These are phyloP conservation scores for Hemileccinum impolitum DNA, from an alignment of 768 basidiomycete species.

Conservation along the genomic window DNA sequence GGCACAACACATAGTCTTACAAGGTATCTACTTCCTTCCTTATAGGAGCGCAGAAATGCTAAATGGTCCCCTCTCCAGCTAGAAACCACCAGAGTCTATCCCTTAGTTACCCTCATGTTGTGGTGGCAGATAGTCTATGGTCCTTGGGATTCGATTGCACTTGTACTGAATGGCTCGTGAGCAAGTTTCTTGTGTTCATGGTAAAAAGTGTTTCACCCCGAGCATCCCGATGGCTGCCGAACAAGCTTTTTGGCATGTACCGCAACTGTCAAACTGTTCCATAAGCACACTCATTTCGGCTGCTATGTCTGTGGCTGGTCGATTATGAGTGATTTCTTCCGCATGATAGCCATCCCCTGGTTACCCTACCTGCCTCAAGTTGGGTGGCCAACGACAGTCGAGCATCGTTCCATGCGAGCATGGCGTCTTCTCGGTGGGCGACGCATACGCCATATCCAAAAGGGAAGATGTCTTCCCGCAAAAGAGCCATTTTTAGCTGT, in stretches of 20 bases:
- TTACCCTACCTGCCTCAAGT: slow-evolving; percentile 49
- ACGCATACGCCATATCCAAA: slow-evolving; percentile 66
- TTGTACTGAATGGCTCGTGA: slow-evolving; percentile 49
- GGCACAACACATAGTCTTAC: slow-evolving; percentile 72
- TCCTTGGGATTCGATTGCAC: slow-evolving; percentile 50
- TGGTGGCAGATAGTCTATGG: slow-evolving; percentile 44
- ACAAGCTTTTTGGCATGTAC: slow-evolving; percentile 56
- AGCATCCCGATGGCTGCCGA: slow-evolving; percentile 68
- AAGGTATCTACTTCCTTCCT: slow-evolving; percentile 5
- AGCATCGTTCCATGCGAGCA: slow-evolving; percentile 48
- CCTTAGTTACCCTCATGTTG: slow-evolving; percentile 21
- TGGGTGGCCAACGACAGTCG: slow-evolving; percentile 43
- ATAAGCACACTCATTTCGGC: slow-evolving; percentile 60
- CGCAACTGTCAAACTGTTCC: slow-evolving; percentile 46
- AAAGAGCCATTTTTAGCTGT: slow-evolving; percentile 47
- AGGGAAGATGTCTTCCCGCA: slow-evolving; percentile 65
- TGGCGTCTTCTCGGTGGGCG: slow-evolving; percentile 46
- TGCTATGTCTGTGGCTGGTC: slow-evolving; percentile 59
- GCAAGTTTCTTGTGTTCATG: not conserved
- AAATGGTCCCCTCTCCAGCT: not conserved
- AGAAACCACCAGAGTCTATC: slow-evolving; percentile 5
- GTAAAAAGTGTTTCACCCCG: slow-evolving; percentile 38
- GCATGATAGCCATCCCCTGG: not conserved
- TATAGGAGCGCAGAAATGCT: not conserved
- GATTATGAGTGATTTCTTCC: slow-evolving; percentile 7